Conservation (phyloP, 768 basidiomycete species). For the Thelephora aurantiotincta region DNA sequence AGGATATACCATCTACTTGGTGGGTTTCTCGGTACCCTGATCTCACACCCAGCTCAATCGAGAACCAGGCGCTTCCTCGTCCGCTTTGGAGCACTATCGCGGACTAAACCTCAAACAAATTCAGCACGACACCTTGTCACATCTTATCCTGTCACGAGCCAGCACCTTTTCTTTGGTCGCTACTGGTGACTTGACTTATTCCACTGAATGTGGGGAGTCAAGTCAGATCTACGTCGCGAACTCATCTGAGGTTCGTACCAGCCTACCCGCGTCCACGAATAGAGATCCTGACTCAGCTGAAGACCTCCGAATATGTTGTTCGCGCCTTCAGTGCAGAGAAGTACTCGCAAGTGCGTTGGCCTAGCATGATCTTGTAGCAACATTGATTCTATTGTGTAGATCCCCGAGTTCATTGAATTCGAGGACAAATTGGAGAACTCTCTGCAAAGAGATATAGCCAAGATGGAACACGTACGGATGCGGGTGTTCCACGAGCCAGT, state of each 20-base stretch:
- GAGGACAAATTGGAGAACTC: conserved; percentile 76
- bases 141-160: conserved; percentile 64
- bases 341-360: conserved; percentile 53
- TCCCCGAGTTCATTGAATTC: conserved; percentile 73
- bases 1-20: conserved; percentile 75
- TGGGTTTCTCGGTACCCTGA: conserved; percentile 17
- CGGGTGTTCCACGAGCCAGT: conserved; percentile 62
- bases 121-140: conserved; percentile 81
- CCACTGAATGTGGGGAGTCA: conserved; percentile 64
- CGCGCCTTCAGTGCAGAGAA: conserved; percentile 70
- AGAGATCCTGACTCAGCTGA: conserved; percentile 3
- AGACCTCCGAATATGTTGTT: conserved; percentile 73
- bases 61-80: conserved; percentile 48
- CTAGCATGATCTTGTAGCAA: background rate
- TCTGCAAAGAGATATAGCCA: conserved; percentile 68
- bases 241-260: conserved; percentile 48
- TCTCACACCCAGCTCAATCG: conserved; percentile 1
- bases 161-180: conserved; percentile 69
- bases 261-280: background rate
- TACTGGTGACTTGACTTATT: conserved; percentile 60
- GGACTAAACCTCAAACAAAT: conserved; percentile 70
- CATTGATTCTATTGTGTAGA: conserved; percentile 25
- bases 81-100: conserved; percentile 70
- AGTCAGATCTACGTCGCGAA: conserved; percentile 74
- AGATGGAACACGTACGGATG: conserved; percentile 79